phyloP scores from a whole-genome alignment of 768 basidiomycete species.

The Leccinellum luteum region DNA sequence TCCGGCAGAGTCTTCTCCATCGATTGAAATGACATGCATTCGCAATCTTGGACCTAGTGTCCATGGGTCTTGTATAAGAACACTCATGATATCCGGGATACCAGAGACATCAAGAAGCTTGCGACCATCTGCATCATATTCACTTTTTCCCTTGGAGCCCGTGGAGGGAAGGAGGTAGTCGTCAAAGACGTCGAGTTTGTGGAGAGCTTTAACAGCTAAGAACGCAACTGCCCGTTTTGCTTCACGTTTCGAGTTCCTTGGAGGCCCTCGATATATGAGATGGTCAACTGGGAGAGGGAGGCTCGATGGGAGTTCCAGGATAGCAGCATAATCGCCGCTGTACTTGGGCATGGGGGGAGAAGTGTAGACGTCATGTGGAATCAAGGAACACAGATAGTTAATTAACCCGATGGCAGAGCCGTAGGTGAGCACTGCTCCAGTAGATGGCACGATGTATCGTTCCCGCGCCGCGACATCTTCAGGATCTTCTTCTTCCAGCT shows the following conservation, averaged over 20 bases:
- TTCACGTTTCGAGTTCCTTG: slow-evolving; percentile 66
- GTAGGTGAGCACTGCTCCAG: slow-evolving; percentile 79
- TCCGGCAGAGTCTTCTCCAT: slow-evolving; percentile 51
- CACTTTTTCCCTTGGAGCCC: slow-evolving; percentile 44
- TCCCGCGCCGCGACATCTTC: slow-evolving; percentile 65
- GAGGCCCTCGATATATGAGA: slow-evolving; percentile 58
- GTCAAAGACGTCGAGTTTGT: slow-evolving; percentile 73
- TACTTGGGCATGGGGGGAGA: slow-evolving; percentile 58
- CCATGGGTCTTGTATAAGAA: slow-evolving; percentile 68
- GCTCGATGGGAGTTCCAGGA: slow-evolving; percentile 63
- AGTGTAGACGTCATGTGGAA: slow-evolving; percentile 71
- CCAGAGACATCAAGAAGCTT: slow-evolving; percentile 41
- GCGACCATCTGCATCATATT: slow-evolving; percentile 54
- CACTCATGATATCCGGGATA: slow-evolving; percentile 55
- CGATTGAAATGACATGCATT: slow-evolving; percentile 59
- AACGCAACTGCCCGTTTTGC: slow-evolving; percentile 85
- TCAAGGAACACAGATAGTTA: slow-evolving; percentile 72
- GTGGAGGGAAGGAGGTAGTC: slow-evolving; percentile 77
- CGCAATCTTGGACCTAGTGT: slow-evolving; percentile 52
- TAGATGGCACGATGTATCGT: slow-evolving; percentile 66
- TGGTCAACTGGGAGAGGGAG: slow-evolving; percentile 57
- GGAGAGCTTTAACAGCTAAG: slow-evolving; percentile 66
- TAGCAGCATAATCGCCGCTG: slow-evolving; percentile 53
- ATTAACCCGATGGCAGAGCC: slow-evolving; percentile 70
- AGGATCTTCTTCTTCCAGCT: slow-evolving; percentile 47